Evolutionary conservation across 1,139 yeast species (phyloP), one percentile per base, ranked within the genome.

Genomic region (Kodamaea derodonti): DNA sequence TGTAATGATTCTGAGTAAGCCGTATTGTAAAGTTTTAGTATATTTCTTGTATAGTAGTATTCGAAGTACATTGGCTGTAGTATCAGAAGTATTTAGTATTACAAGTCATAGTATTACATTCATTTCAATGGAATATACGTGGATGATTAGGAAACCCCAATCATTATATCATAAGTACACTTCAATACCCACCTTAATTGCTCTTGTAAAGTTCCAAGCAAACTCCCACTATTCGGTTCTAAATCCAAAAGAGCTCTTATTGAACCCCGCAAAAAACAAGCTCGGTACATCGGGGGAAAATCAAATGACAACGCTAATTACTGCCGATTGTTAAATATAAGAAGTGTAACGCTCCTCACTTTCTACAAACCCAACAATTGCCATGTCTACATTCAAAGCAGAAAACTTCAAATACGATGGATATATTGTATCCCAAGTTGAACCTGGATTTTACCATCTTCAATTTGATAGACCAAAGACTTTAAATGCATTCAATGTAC

Each of bases 401-500:
- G 57, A 62, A 27, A 56, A 51, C 24, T 69, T 54, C 49, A 45
- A 55, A 27, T 68, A 60, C 53, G 53, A 55, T n/a, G 60, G 62
- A 31, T 73, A 58, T 51, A 48, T 56, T 14, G 73, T 73, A 9
- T 47, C 60, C n/a, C 62, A 64, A 33, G 54, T 69, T 20, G 67
- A 63, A 27, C 62, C 65, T 5, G 79, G 76, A 2, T 72, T 83
- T 18, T 65, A 72, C 24, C 83, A 79, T 39, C 71, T 84, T 24
- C 73, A 78, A 51, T 63, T 80, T 54, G 78, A 83, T 59, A 77
- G 85, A 37, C 84, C 88, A 7, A 62, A 69, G 46, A 60, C 65
- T 3, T 63, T 78, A 42, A 84, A 84, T 51, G 80, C 90, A 0
- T 78, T 78, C 49, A 62, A 72, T 36, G 72, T 69, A 37, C 58